These are phyloP conservation scores for Penicillium psychrofluorescens DNA, from an alignment of 495 filamentous ascomycete genomes.

Conservation along the genomic window DNA sequence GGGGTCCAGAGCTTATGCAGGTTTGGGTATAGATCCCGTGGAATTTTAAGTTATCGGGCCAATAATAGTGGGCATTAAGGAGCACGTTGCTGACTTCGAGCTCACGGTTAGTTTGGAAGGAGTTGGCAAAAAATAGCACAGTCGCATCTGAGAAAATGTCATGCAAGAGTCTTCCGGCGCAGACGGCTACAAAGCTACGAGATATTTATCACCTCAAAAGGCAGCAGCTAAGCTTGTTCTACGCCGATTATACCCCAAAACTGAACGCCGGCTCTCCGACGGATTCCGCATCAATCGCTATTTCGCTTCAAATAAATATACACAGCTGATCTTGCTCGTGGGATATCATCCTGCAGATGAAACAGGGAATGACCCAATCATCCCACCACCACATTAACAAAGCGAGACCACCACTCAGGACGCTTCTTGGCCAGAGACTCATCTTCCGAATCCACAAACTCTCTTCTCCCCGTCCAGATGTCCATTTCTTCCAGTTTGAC, in stretches of 20 bases:
- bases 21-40: too few relatives aligned
- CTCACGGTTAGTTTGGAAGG: too few relatives aligned
- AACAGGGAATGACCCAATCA: background rate
- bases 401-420: conserved; percentile 8
- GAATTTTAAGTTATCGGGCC: background rate
- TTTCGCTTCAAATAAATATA: too few relatives aligned
- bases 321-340: too few relatives aligned
- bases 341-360: too few relatives aligned
- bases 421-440: conserved; percentile 1
- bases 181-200: too few relatives aligned
- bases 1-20: too few relatives aligned
- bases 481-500: conserved; percentile 50
- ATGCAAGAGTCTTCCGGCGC: too few relatives aligned
- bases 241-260: background rate
- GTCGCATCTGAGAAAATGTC: too few relatives aligned
- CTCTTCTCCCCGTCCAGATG: conserved; percentile 50
- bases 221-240: too few relatives aligned
- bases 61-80: background rate
- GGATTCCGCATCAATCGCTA: background rate
- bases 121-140: too few relatives aligned
- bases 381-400: conserved; percentile 19
- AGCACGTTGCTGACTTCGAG: background rate
- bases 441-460: conserved; percentile 11
- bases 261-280: background rate
- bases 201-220: too few relatives aligned